Conservation (phyloP, 768 basidiomycete genomes). For the Pleurotus citrinopileatus region DNA sequence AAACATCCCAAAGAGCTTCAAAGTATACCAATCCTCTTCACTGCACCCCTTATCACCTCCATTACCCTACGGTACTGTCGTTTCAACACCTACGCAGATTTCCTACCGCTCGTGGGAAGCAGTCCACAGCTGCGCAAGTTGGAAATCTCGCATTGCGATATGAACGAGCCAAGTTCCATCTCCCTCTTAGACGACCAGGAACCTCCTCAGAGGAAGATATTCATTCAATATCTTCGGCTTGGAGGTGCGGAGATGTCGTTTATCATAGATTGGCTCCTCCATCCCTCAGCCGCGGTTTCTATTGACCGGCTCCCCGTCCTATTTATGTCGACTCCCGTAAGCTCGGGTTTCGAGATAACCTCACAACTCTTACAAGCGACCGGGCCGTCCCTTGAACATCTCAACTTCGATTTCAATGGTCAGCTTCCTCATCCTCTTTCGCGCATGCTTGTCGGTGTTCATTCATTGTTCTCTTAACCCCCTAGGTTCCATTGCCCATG, state of each 20-base stretch:
- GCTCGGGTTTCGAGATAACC: background rate
- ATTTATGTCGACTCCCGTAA: background rate
- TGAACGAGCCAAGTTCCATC: background rate
- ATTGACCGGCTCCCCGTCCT: background rate
- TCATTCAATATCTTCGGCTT: background rate
- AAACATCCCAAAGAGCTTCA: background rate
- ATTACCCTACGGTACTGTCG: background rate
- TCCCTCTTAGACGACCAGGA: background rate
- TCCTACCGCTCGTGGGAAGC: background rate
- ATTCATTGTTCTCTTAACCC: background rate
- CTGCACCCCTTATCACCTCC: background rate
- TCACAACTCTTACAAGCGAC: background rate
- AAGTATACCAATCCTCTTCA: background rate
- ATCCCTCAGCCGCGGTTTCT: background rate
- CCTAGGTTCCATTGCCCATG: constrained; percentile 3
- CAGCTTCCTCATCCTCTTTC: too few species aligned
- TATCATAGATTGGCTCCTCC: background rate
- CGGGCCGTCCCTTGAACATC: background rate
- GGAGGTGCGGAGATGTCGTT: background rate
- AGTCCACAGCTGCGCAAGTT: background rate
- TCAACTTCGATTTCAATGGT: constrained; percentile 5
- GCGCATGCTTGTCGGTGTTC: too few species aligned
- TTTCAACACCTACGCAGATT: background rate
- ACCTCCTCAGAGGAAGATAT: background rate
- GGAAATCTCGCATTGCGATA: background rate